phyloP scores from a whole-genome alignment of 176 grass and related monocot genomes.

The Oryza australiensis region DNA sequence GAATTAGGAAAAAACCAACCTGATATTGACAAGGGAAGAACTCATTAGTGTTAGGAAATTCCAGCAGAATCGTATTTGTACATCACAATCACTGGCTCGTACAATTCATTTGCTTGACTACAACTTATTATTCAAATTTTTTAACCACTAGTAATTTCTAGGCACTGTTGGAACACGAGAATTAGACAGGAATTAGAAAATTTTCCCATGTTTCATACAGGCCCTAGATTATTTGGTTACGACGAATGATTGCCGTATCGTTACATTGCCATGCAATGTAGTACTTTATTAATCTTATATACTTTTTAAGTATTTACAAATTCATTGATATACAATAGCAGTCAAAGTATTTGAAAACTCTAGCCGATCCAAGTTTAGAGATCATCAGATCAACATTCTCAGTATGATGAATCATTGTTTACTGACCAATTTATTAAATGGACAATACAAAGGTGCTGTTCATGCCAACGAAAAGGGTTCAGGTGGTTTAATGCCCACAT shows the following conservation, averaged over 20 bases:
- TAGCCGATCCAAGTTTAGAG: neutral
- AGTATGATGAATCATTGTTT: neutral
- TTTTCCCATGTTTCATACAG: neutral
- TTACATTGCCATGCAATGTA: neutral
- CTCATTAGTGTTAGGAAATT: neutral
- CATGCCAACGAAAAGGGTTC: constrained; percentile 3
- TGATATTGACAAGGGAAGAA: constrained; percentile 30
- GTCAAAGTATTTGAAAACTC: neutral
- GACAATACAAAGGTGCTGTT: neutral
- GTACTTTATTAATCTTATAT: neutral
- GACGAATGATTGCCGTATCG: neutral
- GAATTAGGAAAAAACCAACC: constrained; percentile 83
- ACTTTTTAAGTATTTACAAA: neutral
- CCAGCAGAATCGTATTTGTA: neutral
- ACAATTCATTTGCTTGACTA: neutral
- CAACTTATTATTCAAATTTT: neutral
- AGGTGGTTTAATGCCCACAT: constrained; percentile 19
- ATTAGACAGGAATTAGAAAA: neutral
- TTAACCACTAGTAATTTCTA: neutral
- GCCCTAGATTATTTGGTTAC: neutral
- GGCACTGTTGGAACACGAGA: neutral
- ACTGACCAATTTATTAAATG: constrained; percentile 18
- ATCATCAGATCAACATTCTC: neutral
- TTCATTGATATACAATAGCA: neutral
- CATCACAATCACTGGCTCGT: neutral